phyloP scores from a whole-genome alignment of 2,329 filamentous ascomycete species.

The Zalaria obscura region DNA sequence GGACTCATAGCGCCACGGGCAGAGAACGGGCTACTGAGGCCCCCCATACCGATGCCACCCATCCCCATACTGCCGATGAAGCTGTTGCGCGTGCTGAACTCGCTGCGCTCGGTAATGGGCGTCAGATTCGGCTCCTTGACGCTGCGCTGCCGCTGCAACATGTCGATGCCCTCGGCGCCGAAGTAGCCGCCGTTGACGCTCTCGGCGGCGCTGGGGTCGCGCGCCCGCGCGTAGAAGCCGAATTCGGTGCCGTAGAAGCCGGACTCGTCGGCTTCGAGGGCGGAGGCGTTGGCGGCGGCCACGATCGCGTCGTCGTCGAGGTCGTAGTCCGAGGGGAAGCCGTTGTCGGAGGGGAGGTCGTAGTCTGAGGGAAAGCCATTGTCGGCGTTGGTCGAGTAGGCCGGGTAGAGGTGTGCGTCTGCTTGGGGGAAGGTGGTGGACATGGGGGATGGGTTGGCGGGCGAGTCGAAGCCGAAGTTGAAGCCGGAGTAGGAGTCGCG shows the following conservation, averaged over 20 bases:
- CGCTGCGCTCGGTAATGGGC: constrained; percentile 88
- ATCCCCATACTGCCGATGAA: constrained; percentile 38
- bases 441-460: constrained; percentile 15
- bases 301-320: constrained; percentile 71
- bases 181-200: constrained; percentile 82
- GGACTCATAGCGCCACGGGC: not conserved
- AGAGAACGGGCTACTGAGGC: no score
- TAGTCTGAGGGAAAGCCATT: constrained; percentile 43
- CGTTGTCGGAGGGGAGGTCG: constrained; percentile 34
- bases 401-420: not conserved
- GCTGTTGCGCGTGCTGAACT: constrained; percentile 91
- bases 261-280: constrained; percentile 79
- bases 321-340: constrained; percentile 32
- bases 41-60: no score
- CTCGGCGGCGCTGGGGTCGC: constrained; percentile 35
- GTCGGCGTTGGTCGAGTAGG: constrained; percentile 35
- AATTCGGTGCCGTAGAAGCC: constrained; percentile 96
- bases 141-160: constrained; percentile 53
- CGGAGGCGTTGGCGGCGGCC: constrained; percentile 87
- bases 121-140: constrained; percentile 83
- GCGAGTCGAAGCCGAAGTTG: constrained; percentile 25
- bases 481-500: constrained; percentile 15
- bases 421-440: constrained; percentile 10
- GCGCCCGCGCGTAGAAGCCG: constrained; percentile 65
- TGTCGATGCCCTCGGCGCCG: constrained; percentile 54